phyloP scores from a whole-genome alignment of 2,329 filamentous ascomycete species.

The Fusarium nygamai region DNA sequence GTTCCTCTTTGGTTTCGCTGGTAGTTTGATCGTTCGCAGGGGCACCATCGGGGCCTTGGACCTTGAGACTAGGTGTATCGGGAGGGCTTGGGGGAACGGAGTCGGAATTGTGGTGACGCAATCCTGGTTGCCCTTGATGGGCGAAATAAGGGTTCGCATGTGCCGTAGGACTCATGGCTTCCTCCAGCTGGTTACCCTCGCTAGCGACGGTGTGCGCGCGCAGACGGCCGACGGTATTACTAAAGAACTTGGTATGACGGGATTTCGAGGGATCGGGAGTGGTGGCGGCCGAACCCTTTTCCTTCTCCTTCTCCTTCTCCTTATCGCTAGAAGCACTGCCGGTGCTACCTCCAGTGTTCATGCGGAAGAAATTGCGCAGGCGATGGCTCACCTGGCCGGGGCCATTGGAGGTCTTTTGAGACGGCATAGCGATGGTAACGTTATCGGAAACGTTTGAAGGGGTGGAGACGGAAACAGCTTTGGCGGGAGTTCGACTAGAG shows the following conservation, averaged over 20 bases:
- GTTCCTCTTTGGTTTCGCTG: conserved; percentile 87
- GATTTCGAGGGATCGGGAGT: conserved; percentile 61
- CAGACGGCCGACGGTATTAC: conserved; percentile 84
- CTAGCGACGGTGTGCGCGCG: conserved; percentile 91
- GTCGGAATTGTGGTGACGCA: conserved; percentile 94
- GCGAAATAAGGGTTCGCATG: conserved; percentile 97
- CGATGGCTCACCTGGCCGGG: conserved; percentile 72
- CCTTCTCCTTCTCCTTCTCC: conserved; percentile 54
- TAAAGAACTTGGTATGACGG: conserved; percentile 89
- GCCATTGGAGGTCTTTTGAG: conserved; percentile 63
- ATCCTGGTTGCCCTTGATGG: conserved; percentile 91
- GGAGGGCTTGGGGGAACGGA: conserved; percentile 93
- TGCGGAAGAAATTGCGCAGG: conserved; percentile 77
- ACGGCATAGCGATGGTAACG: conserved; percentile 55
- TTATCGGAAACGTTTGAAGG: conserved; percentile 12
- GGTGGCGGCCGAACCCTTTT: conserved; percentile 26
- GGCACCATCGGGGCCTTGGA: conserved; percentile 72
- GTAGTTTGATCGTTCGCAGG: conserved; percentile 72
- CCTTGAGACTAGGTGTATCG: conserved; percentile 83
- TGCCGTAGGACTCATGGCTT: conserved; percentile 88
- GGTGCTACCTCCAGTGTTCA: conserved; percentile 60
- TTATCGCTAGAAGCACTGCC: conserved; percentile 51
- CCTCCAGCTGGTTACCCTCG: conserved; percentile 90
- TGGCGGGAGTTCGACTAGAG: conserved; percentile 44
- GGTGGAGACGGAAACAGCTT: conserved; percentile 24